These are phyloP conservation scores for Typha latifolia DNA, from an alignment of 176 grass and related monocot species.

Conservation along the genomic window DNA sequence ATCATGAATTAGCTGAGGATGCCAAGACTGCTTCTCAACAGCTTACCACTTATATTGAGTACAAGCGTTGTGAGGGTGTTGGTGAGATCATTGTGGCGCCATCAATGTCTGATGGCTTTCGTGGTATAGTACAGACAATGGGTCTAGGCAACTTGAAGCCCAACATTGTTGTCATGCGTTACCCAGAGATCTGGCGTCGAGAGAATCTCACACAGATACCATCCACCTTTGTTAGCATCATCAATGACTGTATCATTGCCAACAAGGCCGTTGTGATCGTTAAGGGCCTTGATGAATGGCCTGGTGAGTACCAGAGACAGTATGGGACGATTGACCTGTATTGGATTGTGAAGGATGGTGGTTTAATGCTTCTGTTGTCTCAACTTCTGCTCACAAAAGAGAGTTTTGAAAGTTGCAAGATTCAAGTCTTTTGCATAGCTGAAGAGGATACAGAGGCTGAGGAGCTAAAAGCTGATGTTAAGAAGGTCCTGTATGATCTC, in stretches of 20 bases:
- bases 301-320: slow-evolving; percentile 85
- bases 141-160: slow-evolving; percentile 96
- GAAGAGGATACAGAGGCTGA: slow-evolving; percentile 94
- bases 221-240: slow-evolving; percentile 90
- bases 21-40: slow-evolving; percentile 80
- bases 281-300: slow-evolving; percentile 98
- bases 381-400: slow-evolving; percentile 95
- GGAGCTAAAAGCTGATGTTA: slow-evolving; percentile 89
- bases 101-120: slow-evolving; percentile 86
- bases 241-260: slow-evolving; percentile 97
- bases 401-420: slow-evolving; percentile 91
- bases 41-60: slow-evolving; percentile 79
- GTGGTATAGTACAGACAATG: slow-evolving; percentile 88
- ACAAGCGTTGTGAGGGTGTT: slow-evolving; percentile 92
- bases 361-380: slow-evolving; percentile 90
- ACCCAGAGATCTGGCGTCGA: slow-evolving; percentile 91
- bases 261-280: slow-evolving; percentile 97
- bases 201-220: slow-evolving; percentile 92
- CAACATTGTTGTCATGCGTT: slow-evolving; percentile 92
- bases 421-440: slow-evolving; percentile 94
- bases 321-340: slow-evolving; percentile 96
- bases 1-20: slow-evolving; percentile 84
- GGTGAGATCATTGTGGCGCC: slow-evolving; percentile 92
- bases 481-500: slow-evolving; percentile 95
- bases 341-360: slow-evolving; percentile 95